Evolutionary conservation across 495 filamentous ascomycete species (phyloP).

Genomic region (Neurospora sp.): DNA sequence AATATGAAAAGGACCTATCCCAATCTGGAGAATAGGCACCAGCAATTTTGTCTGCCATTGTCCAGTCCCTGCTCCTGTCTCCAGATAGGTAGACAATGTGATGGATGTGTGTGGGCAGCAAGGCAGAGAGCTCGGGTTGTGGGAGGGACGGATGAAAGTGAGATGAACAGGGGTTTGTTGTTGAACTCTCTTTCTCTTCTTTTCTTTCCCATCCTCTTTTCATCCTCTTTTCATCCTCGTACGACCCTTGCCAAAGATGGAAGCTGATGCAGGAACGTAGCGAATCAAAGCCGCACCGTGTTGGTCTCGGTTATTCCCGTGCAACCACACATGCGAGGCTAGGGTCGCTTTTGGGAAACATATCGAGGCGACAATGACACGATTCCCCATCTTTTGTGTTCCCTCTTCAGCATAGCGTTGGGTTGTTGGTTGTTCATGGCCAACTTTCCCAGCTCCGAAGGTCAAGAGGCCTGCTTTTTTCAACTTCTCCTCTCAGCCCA

Average conservation of each 20-base stretch:
- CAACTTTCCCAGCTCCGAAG: not conserved
- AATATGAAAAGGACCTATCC: not conserved
- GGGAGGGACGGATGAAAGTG: not conserved
- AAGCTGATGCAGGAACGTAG: not conserved
- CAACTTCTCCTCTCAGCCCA: not conserved
- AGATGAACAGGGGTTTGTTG: not conserved
- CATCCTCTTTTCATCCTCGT: not conserved
- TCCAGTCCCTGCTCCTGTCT: not conserved
- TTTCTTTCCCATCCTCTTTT: not conserved
- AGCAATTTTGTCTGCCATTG: not conserved
- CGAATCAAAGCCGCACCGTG: not conserved
- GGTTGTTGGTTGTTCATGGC: not conserved
- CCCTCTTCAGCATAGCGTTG: not conserved
- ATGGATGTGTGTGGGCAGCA: not conserved
- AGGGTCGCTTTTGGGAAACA: not conserved
- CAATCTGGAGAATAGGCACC: not conserved
- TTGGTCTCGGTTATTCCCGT: not conserved
- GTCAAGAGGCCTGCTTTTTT: not conserved
- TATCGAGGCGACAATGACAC: not conserved
- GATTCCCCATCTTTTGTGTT: not conserved
- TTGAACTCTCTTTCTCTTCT: not conserved
- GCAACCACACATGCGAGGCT: not conserved
- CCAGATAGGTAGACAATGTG: not conserved
- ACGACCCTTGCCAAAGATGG: not conserved
- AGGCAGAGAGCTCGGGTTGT: not conserved